Evolutionary conservation across 441 rosid genomes (phyloP).

Genomic region (Macaranga tanarius): DNA sequence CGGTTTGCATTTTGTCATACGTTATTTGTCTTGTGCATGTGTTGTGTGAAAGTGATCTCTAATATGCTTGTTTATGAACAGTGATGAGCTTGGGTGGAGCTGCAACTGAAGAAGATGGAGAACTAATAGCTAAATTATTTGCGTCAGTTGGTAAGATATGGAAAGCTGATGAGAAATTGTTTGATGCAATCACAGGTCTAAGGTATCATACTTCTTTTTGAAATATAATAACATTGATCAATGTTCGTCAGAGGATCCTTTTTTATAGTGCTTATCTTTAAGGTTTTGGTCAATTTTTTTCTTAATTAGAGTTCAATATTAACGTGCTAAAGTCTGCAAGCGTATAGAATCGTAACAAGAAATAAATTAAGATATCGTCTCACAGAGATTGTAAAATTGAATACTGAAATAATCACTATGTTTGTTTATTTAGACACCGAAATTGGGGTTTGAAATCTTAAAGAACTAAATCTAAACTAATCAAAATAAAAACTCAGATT

Average conservation of each 20-base stretch:
- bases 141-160: conserved; percentile 82
- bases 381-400: too few species aligned
- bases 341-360: too few species aligned
- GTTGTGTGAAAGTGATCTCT: conserved; percentile 16
- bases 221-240: not conserved
- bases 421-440: too few species aligned
- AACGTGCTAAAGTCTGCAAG: too few species aligned
- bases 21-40: not conserved
- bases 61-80: conserved; percentile 26
- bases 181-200: conserved; percentile 89
- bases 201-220: conserved; percentile 46
- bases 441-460: too few species aligned
- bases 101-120: conserved; percentile 75
- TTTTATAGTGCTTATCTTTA: not conserved
- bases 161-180: conserved; percentile 79
- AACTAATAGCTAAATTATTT: conserved; percentile 62
- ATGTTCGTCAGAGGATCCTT: not conserved
- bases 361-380: too few species aligned
- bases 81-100: conserved; percentile 81
- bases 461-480: too few species aligned
- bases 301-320: not conserved
- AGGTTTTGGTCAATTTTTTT: not conserved
- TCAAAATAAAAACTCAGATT: too few species aligned
- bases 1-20: not conserved
- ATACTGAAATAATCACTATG: too few species aligned